Evolutionary conservation across 345 rosid species (phyloP).

Genomic region (Gossypium arboreum): DNA sequence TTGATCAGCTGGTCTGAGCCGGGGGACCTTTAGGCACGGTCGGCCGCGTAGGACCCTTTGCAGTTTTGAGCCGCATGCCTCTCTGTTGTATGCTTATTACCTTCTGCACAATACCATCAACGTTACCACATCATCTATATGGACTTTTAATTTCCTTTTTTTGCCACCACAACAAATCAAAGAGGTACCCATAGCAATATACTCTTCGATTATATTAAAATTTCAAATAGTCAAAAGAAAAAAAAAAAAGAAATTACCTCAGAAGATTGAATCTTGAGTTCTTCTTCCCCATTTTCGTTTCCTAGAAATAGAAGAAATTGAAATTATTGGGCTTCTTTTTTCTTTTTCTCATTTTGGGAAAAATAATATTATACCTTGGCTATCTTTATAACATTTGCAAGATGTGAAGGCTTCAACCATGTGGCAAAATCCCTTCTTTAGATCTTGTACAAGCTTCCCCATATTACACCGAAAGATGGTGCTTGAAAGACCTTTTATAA

Average conservation of each 20-base stretch:
- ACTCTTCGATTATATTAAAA: not conserved
- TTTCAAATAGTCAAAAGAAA: not conserved
- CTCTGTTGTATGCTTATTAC: constrained; percentile 2
- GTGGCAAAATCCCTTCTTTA: constrained; percentile 21
- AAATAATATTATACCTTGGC: not conserved
- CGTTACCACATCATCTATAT: not conserved
- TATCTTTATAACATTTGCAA: constrained; percentile 16
- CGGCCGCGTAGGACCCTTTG: constrained; percentile 16
- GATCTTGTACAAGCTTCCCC: constrained; percentile 26
- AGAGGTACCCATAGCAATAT: not conserved
- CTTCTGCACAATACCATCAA: not conserved
- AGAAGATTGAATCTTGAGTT: not conserved
- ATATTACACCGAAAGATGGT: not conserved
- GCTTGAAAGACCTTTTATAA: not conserved
- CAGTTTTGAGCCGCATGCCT: not conserved
- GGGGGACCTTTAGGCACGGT: constrained; percentile 17
- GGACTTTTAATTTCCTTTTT: not conserved
- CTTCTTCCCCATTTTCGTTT: constrained; percentile 16
- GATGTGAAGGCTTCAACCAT: constrained; percentile 20
- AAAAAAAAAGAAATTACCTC: not conserved
- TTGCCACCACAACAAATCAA: not conserved
- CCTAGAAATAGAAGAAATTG: not conserved
- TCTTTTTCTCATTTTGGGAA: not conserved
- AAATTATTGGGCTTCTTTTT: not conserved
- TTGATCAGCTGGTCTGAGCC: constrained; percentile 16